Percentiles rank a stretch among this genome's conserved stretches.
Conservation (phyloP, 2,329 filamentous ascomycete genomes). For the Arthrinium puccinioides region DNA sequence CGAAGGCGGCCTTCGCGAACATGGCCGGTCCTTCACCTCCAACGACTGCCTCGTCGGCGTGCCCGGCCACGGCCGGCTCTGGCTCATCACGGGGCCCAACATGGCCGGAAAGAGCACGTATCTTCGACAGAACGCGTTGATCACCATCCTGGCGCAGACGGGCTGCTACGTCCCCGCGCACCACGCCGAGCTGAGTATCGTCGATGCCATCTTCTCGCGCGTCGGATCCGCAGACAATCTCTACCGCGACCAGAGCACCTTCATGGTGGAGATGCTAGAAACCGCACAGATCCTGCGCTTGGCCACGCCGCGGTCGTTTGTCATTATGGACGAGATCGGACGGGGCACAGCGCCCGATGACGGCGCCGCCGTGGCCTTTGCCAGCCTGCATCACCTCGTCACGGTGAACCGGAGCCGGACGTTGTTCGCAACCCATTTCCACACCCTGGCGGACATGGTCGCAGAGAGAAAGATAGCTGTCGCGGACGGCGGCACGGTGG, state of each 20-base stretch:
- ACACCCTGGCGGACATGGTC: conserved; percentile 73
- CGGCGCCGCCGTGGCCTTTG: conserved; percentile 83
- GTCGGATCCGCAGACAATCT: conserved; percentile 92
- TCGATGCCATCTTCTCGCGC: conserved; percentile 94
- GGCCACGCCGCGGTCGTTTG: conserved; percentile 78
- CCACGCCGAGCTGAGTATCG: conserved; percentile 78
- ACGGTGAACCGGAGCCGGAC: conserved; percentile 69
- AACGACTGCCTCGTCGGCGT: conserved; percentile 82
- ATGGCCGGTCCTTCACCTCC: conserved; percentile 73
- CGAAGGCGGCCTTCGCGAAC: conserved; percentile 69
- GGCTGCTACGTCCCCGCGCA: conserved; percentile 89
- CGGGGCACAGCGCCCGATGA: conserved; percentile 91
- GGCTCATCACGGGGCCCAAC: conserved; percentile 79
- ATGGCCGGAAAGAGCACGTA: conserved; percentile 99
- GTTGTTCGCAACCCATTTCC: conserved; percentile 94
- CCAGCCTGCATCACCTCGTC: conserved; percentile 77
- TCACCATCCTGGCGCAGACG: conserved; percentile 86
- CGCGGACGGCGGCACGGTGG: conserved; percentile 38
- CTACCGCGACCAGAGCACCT: conserved; percentile 92
- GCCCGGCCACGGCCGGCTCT: conserved; percentile 54
- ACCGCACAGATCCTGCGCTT: conserved; percentile 83
- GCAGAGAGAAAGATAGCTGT: conserved; percentile 35
- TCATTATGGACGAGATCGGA: conserved; percentile 98
- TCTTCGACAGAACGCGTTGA: conserved; percentile 88
- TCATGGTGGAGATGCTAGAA: conserved; percentile 99